phyloP scores from a whole-genome alignment of 1,284 basidiomycete genomes.

The Mycena citricolor region DNA sequence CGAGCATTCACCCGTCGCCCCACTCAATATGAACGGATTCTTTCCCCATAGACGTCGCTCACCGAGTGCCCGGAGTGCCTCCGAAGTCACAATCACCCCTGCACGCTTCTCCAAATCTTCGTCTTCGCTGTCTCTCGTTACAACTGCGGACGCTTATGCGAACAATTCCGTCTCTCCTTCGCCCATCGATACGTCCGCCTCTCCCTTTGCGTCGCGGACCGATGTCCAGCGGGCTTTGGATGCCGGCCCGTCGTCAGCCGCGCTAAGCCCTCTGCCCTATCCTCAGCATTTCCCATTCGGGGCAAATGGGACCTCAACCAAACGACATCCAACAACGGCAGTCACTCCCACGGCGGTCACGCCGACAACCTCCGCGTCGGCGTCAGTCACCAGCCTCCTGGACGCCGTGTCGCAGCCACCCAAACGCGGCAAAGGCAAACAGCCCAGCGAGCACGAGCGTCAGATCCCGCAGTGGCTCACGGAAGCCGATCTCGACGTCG shows the following conservation, averaged over 20 bases:
- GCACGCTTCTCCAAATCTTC: constrained; percentile 5
- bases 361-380: neutral
- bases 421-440: too few species aligned
- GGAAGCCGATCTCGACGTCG: constrained; percentile 30
- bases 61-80: constrained; percentile 7
- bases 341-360: neutral
- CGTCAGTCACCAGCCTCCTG: too few species aligned
- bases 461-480: constrained; percentile 1
- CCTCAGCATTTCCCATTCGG: constrained; percentile 7
- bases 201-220: constrained; percentile 1
- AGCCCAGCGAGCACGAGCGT: neutral
- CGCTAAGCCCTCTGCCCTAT: constrained; percentile 16
- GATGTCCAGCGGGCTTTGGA: neutral
- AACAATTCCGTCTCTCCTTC: neutral
- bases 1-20: neutral
- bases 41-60: neutral
- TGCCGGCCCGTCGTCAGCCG: neutral
- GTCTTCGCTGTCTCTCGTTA: neutral
- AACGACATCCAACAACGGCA: neutral
- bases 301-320: neutral
- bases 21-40: too few species aligned
- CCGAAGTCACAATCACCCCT: constrained; percentile 20
- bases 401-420: too few species aligned
- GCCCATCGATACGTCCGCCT: constrained; percentile 5
- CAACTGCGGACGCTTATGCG: neutral